These are phyloP conservation scores for Saccharomycopsis fodiens DNA, from an alignment of 805 yeast genomes.

Conservation along the genomic window DNA sequence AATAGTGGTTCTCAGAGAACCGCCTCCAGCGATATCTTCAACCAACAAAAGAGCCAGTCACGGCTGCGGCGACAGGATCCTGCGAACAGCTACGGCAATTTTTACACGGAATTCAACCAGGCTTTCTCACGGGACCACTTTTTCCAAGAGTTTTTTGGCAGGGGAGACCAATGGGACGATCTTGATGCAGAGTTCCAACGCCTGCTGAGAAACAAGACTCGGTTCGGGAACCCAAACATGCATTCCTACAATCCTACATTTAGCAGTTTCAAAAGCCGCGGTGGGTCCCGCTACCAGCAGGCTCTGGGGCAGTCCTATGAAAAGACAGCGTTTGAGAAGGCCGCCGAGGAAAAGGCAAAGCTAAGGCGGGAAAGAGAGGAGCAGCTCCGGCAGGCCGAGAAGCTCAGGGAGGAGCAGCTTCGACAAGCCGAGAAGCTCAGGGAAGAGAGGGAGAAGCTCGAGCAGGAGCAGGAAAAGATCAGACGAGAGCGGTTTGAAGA, in stretches of 20 bases:
- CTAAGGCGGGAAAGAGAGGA: too few species aligned
- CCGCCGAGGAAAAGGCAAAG: neutral
- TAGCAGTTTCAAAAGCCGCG: neutral
- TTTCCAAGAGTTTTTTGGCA: neutral
- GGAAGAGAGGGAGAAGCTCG: neutral
- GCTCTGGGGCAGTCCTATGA: neutral
- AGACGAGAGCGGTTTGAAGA: too few species aligned
- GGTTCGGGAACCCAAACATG: slow-evolving; percentile 3
- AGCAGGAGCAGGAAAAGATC: slow-evolving; percentile 16
- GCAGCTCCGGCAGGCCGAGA: neutral
- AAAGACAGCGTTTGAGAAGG: neutral
- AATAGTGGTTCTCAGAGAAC: neutral
- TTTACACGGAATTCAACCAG: neutral
- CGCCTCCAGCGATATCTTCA: neutral
- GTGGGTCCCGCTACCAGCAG: slow-evolving; percentile 7
- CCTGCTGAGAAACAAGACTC: neutral
- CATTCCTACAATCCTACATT: neutral
- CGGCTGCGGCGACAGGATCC: slow-evolving; percentile 1
- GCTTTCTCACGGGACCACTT: neutral
- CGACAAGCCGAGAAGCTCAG: neutral
- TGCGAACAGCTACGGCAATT: neutral
- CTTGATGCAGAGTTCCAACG: neutral
- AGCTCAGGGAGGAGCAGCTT: neutral
- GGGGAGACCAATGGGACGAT: neutral
- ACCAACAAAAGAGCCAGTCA: neutral